Percentiles rank a stretch among this genome's conserved stretches.
These are phyloP conservation scores for Grifola frondosa DNA, from an alignment of 1,284 basidiomycete genomes.

Conservation along the genomic window DNA sequence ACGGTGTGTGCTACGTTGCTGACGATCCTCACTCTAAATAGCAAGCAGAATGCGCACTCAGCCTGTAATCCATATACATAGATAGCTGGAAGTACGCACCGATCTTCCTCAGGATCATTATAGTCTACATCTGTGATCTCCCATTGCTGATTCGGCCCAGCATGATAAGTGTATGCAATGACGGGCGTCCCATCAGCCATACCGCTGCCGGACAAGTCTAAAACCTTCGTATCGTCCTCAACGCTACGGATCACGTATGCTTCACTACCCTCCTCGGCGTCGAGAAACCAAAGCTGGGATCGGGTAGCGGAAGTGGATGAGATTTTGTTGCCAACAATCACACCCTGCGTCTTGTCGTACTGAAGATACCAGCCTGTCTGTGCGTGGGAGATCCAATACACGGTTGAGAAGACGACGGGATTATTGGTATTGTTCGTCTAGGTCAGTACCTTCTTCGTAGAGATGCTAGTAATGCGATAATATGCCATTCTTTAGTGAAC, in stretches of 20 bases:
- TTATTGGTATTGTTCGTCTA: neutral
- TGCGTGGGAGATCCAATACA: too few relatives aligned
- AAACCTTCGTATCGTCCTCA: neutral
- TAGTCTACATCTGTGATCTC: too few relatives aligned
- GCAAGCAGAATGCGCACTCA: too few relatives aligned
- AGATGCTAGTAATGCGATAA: neutral
- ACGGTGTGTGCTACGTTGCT: too few relatives aligned
- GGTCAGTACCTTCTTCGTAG: neutral
- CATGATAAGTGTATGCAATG: too few relatives aligned
- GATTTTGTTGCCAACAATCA: neutral
- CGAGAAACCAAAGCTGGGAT: neutral
- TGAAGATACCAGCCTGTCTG: neutral
- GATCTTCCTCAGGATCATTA: too few relatives aligned
- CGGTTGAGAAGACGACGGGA: neutral
- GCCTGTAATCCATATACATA: too few relatives aligned
- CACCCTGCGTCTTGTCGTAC: neutral
- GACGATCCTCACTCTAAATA: too few relatives aligned
- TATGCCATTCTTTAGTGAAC: neutral
- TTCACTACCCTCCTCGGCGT: neutral
- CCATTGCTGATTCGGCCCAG: too few relatives aligned
- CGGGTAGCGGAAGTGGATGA: neutral
- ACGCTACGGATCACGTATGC: neutral
- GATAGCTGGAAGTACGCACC: too few relatives aligned
- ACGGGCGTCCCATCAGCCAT: neutral
- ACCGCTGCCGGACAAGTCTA: neutral